Base-by-base conservation (phyloP, 371 early-diverging fungal genomes). In the Circinella umbellata region DNA sequence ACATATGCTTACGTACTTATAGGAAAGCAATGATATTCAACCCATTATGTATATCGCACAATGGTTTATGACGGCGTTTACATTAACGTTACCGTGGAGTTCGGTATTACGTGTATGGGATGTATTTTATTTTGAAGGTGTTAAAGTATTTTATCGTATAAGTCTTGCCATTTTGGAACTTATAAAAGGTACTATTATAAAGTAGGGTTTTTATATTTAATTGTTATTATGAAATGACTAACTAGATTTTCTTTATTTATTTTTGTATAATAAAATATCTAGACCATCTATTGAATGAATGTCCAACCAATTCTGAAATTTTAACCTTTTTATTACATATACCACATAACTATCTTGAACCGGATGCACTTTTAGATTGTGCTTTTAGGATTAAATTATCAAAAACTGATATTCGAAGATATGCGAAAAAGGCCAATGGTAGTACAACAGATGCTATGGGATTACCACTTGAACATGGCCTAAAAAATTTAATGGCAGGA, bases 21-120 rank as follows among this genome's bases (percentile, higher is more conserved):
- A 84, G 84, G 85, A 86, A 54, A 77, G 76, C 61, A 89, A 95
- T 66, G 93, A 94, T 65, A 89, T 96, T 27, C 77, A 88, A 27
- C 94, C 96, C 14, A 81, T 96, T 63, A 94, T 93, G 90, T 98
- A 94, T 70, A 91, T 94, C 35, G 92, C 97, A 3, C 94, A 94
- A 59, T 98, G 98, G 98, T 96, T 97, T 73, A 79, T 98, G 75
- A 96, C 98, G 0, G 83, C 95, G 4, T 98, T 93, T 73, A 96
- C 97, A 3, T 88, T 92, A 88, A 84, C 93, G 4, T 79, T 97
- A 49, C 97, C 97, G 6, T 98, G 98, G 98, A 85, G 87, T 15
- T 88, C 96, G 0, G 96, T 94, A 9, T 80, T 98, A 46, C 86
- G 96, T 4, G 91, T 97, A 35, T 96, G 97, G 97, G 98, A 98